A percentile compares a stretch with the other conserved stretches of the same genome.
Evolutionary conservation across 306 rosid species (phyloP).

Genomic region (Quercus wislizeni): DNA sequence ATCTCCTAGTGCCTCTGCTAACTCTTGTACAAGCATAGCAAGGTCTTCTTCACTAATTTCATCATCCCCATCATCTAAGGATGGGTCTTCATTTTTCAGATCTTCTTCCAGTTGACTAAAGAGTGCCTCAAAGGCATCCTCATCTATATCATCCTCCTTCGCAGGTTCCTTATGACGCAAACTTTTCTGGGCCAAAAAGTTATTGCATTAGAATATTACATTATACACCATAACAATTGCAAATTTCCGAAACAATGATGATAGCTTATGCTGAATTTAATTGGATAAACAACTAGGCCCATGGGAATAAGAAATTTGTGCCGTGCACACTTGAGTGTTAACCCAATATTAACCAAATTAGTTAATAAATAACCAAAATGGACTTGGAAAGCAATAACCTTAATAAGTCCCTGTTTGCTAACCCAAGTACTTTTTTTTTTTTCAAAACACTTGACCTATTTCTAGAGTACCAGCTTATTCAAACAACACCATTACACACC

Average conservation of each 20-base stretch:
- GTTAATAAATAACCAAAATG: background rate
- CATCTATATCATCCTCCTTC: slow-evolving; percentile 43
- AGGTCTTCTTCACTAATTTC: slow-evolving; percentile 69
- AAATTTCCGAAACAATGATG: background rate
- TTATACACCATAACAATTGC: background rate
- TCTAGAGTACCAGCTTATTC: no score
- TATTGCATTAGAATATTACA: background rate
- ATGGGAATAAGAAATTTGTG: background rate
- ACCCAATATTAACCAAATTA: no score
- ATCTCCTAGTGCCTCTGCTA: slow-evolving; percentile 48
- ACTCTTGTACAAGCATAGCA: slow-evolving; percentile 56
- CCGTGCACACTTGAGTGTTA: no score
- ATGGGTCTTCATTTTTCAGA: slow-evolving; percentile 58
- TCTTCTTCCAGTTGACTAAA: slow-evolving; percentile 82
- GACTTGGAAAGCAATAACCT: background rate
- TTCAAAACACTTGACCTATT: no score
- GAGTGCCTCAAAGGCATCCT: slow-evolving; percentile 73
- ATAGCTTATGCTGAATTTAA: background rate
- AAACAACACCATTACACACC: no score
- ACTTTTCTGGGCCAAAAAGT: slow-evolving; percentile 31
- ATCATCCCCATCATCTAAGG: slow-evolving; percentile 36
- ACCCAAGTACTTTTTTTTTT: no score
- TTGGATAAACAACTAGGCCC: background rate
- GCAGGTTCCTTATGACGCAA: slow-evolving; percentile 27
- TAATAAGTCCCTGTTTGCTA: no score